Conservation (phyloP, 1,139 yeast species). For the Kodamaea plutei region DNA sequence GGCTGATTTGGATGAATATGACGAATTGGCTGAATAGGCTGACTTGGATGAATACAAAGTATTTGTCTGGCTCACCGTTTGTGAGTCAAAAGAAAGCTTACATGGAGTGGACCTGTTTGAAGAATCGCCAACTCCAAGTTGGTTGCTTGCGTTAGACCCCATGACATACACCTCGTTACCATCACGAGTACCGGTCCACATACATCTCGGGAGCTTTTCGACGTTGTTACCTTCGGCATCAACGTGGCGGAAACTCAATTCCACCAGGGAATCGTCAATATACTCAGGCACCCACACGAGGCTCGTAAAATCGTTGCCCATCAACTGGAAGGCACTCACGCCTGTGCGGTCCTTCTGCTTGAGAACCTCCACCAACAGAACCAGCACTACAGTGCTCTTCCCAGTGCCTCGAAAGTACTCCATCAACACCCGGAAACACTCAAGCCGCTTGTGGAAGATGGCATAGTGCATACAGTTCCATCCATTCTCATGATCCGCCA, state of each 20-base stretch:
- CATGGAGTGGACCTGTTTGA: constrained; percentile 48
- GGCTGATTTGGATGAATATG: too few species aligned
- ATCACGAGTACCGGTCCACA: constrained; percentile 39
- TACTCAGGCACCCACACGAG: constrained; percentile 44
- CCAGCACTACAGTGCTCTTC: too few species aligned
- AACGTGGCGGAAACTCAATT: constrained; percentile 22
- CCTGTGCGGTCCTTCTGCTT: constrained; percentile 66
- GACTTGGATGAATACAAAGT: constrained; percentile 14
- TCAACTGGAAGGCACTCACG: constrained; percentile 58
- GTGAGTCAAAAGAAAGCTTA: constrained; percentile 21
- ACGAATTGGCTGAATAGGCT: too few species aligned
- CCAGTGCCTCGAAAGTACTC: constrained; percentile 28
- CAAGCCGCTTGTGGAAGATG: constrained; percentile 53
- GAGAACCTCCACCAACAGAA: constrained; percentile 35
- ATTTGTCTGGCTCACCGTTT: too few species aligned
- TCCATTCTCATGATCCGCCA: constrained; percentile 70
- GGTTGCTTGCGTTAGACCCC: constrained; percentile 65
- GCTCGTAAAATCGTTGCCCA: constrained; percentile 41
- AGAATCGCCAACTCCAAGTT: constrained; percentile 66
- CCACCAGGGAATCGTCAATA: constrained; percentile 29
- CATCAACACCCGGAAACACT: constrained; percentile 51
- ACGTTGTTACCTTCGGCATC: constrained; percentile 5
- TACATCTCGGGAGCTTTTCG: constrained; percentile 9
- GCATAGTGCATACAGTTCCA: constrained; percentile 81
- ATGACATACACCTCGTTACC: constrained; percentile 60